A percentile compares a stretch with the other conserved stretches of the same genome.
Evolutionary conservation across 129 eudicot genomes (phyloP).

Genomic region (Centella asiatica): DNA sequence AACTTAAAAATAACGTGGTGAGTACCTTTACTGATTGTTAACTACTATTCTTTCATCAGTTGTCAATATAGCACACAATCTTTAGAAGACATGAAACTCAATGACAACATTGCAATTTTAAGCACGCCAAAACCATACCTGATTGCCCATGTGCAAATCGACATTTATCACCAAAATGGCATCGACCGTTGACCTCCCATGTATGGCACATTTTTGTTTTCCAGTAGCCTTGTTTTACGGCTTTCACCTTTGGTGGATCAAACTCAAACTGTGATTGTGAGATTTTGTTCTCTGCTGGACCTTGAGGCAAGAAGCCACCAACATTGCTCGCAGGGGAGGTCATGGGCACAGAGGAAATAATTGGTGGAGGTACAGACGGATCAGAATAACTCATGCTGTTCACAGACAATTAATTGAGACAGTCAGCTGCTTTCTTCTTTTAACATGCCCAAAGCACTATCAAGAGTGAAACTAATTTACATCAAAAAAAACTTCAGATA

Average conservation of each 20-base stretch:
- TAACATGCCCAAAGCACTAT: background rate
- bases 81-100: background rate
- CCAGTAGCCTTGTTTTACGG: slow-evolving; percentile 18
- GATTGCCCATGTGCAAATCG: slow-evolving; percentile 74
- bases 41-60: no score
- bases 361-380: slow-evolving; percentile 18
- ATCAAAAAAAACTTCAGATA: no score
- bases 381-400: slow-evolving; percentile 33
- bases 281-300: slow-evolving; percentile 8
- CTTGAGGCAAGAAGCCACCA: slow-evolving; percentile 27
- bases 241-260: slow-evolving; percentile 10
- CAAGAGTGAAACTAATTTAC: no score
- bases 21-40: no score
- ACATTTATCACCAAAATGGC: slow-evolving; percentile 60
- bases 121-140: slow-evolving; percentile 36
- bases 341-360: slow-evolving; percentile 1
- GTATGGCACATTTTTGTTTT: slow-evolving; percentile 61
- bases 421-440: background rate
- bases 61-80: no score
- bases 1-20: no score
- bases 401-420: background rate
- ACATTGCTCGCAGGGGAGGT: slow-evolving; percentile 30
- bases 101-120: background rate
- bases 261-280: slow-evolving; percentile 25
- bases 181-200: slow-evolving; percentile 62